Base-by-base conservation (phyloP, 2,329 filamentous ascomycete genomes). In the Colletotrichum eleusines region DNA sequence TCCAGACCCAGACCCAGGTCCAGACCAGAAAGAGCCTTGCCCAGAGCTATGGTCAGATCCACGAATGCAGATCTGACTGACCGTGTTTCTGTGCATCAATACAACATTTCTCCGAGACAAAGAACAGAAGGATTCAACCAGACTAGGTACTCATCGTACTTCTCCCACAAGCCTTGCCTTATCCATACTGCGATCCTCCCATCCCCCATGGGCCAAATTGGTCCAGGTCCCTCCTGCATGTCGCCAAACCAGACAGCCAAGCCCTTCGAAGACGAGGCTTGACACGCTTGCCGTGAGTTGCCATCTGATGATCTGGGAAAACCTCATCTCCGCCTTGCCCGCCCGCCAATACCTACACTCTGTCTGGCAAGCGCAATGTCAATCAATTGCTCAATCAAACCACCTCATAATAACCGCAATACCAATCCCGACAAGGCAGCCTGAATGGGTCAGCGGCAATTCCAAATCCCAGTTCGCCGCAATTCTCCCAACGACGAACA, bases 341-440 rank as follows among this genome's bases (percentile, higher is more conserved):
- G 40, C 44, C 63, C 46, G 57, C n/a, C n/a, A n/a, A 33, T 57
- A 50, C 51, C 33, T 44, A n/a, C 38, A 61, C 57, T 57, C 33
- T 44, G 63, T 66, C 67, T 18, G 63, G 63, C 40, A 58, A 65
- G 48, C 23, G 33, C 48, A 51, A 66, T 70, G 63, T 51, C 63
- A 70, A 70, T 70, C 67, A 70, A 66, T 70, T 59, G 55, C 67
- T 53, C 65, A 55, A 66, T 65, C 26, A 61, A 57, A 42, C 18
- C 28, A 35, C n/a, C 53, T 23, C 64, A 66, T 66, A 26, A 66
- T 31, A 44, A 38, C 53, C 26, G 48, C 60, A 51, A 31, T 53
- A 54, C 38, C 61, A 69, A 54, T 48, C 44, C 66, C 35, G 54
- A 35, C 55, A 48, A 40, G 28, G 35, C 31, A n/a, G 23, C 31